phyloP scores from a whole-genome alignment of 176 grass and related monocot genomes.

The Metroxylon sagu region DNA sequence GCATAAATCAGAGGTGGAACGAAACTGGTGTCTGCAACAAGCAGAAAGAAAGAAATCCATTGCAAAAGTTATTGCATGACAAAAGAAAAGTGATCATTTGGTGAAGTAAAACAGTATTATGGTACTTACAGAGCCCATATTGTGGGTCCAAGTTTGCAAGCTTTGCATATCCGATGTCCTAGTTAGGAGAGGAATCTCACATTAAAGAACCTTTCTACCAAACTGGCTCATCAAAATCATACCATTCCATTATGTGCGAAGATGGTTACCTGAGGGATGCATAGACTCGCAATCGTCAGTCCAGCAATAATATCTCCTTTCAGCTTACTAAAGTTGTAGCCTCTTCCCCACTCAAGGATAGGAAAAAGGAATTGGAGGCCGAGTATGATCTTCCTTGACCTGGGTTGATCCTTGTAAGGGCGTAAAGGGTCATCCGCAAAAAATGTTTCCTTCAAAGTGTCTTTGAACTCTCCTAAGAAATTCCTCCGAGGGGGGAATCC shows the following conservation, averaged over 20 bases:
- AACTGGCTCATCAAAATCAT: conserved; percentile 3
- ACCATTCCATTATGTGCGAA: background rate
- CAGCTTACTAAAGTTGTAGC: conserved; percentile 66
- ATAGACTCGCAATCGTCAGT: conserved; percentile 93
- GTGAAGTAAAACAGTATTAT: no score
- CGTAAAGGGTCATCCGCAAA: conserved; percentile 61
- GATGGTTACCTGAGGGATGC: conserved; percentile 78
- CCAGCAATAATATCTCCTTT: conserved; percentile 84
- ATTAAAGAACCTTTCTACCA: conserved; percentile 3
- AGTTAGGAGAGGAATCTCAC: conserved; percentile 13
- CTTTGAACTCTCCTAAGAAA: conserved; percentile 40
- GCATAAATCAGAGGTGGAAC: conserved; percentile 83
- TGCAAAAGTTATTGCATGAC: no score
- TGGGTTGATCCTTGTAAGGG: conserved; percentile 56
- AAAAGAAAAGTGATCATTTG: no score
- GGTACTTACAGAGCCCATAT: conserved; percentile 76
- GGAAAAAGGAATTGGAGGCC: conserved; percentile 72
- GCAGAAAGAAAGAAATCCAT: conserved; percentile 3
- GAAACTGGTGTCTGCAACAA: conserved; percentile 78
- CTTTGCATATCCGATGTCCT: conserved; percentile 94
- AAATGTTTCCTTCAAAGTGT: conserved; percentile 69
- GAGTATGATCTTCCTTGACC: conserved; percentile 36
- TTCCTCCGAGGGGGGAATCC: conserved; percentile 51
- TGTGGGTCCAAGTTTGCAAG: conserved; percentile 86
- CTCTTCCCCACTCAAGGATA: conserved; percentile 58